Evolutionary conservation across 2,329 filamentous ascomycete species (phyloP), one percentile per base, ranked within the genome.

Genomic region (Diaporthe citriasiana): DNA sequence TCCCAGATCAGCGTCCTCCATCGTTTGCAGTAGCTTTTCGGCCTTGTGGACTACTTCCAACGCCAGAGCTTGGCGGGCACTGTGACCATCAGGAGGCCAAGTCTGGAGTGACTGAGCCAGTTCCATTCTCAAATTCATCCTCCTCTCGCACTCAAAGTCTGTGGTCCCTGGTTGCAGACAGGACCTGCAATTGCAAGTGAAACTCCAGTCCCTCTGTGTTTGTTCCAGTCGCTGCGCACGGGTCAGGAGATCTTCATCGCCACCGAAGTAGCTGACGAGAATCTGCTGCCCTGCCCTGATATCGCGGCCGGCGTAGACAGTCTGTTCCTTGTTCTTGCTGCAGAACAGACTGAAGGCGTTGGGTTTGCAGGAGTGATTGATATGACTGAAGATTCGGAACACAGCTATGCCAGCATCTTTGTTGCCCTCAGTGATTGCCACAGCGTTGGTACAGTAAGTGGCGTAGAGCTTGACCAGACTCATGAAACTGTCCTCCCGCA

Each of bases 361-460:
- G 5, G 75, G 75, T 1, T 55, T 59, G 72, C 80, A 82, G 10
- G 78, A 78, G 55, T 82, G 80, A 17, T 82, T 82, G 66, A 82
- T 74, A 0, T 78, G 78, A 12, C 59, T 53, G n/a, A 30, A 69
- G 13, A 13, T 19, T 1, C 27, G 53, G n/a, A 69, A 73, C 5
- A 73, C 38, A 22, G 50, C 71, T 40, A 35, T 50, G 45, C 56
- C 42, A 6, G 30, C 12, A 22, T 73, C 42, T 33, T 66, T 25
- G 13, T 17, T 55, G 22, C 57, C 53, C 17, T 57, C 45, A n/a
- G 27, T 30, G n/a, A 73, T 73, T 3, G 17, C 9, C 13, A 42
- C 27, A 12, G 60, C 40, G 42, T 73, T 73, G 63, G 59, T 69
- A 25, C 33, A 56, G 35, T 51, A 69, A 5, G 50, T 59, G 6